Evolutionary conservation across 2,329 filamentous ascomycete genomes (phyloP), one percentile per base, ranked within the genome.

Genomic region (Talaromyces sp.): DNA sequence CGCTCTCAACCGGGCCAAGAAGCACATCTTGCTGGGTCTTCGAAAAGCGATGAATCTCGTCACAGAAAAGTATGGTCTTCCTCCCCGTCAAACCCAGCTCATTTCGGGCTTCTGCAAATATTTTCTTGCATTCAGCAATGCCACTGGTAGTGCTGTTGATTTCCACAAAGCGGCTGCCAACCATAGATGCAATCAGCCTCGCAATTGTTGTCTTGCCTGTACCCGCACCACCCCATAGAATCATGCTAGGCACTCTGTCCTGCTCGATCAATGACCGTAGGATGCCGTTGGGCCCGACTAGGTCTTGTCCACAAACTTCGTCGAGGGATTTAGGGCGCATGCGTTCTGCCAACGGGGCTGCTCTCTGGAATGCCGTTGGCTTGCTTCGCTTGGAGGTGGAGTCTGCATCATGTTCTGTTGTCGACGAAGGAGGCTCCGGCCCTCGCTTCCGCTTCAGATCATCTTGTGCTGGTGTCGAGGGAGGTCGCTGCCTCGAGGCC

Each of bases 1-100:
- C 94, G 1, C 86, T 86, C 74, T 99, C 94, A 21, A 97, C 93
- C 0, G 93, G 93, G 15, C 88, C 90, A 1, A 99, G 79, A 65
- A 97, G 97, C 1, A 97, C 89, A 73, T 97, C 94, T 70, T 99
- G 94, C 71, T 97, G 94, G 0, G 86, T 82, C 75, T 96, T 97
- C 65, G 83, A 89, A 78, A 96, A 96, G 28, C 93, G 79, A 73
- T 96, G 91, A 50, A 97, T 94, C 78, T 97, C 94, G 75, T 99
- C 94, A 76, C 93, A 97, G 72, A 99, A 99, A 63, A 99, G 85
- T 63, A 99, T 96, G 0, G 94, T 97, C 75, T 89, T 93, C 61
- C 91, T 83, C 1, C 93, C 93, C 0, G 91, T 95, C 53, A 97
- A 78, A 1, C 80, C 77, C 48, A 91, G 76, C 70, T 97, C 94